These are phyloP conservation scores for Mycena maculata DNA, from an alignment of 768 basidiomycete genomes.

Conservation along the genomic window DNA sequence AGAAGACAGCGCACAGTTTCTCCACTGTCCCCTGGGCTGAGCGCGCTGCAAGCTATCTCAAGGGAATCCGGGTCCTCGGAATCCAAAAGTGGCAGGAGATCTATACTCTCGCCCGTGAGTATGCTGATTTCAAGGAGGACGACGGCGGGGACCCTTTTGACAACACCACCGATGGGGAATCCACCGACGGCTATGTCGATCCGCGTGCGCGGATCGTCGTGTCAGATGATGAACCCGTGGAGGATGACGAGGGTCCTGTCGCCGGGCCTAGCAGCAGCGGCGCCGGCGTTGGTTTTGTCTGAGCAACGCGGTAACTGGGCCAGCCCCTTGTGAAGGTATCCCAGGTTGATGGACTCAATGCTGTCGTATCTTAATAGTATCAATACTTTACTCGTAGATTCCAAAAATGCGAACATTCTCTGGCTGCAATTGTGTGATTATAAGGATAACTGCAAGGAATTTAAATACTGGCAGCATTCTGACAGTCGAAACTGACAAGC, in stretches of 20 bases:
- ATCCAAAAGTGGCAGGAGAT: constrained; percentile 11
- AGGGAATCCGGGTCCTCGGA: neutral
- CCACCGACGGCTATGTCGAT: neutral
- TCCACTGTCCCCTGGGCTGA: constrained; percentile 6
- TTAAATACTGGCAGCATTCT: too few species aligned
- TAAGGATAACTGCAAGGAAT: too few species aligned
- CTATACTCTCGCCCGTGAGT: neutral
- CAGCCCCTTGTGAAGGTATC: too few species aligned
- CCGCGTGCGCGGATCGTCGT: constrained; percentile 4
- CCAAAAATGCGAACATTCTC: too few species aligned
- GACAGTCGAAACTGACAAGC: too few species aligned
- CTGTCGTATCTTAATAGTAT: too few species aligned
- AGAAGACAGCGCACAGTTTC: neutral
- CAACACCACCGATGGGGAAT: neutral
- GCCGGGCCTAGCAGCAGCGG: neutral
- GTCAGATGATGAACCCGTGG: neutral
- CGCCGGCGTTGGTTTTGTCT: too few species aligned
- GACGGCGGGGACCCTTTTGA: neutral
- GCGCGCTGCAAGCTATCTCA: neutral
- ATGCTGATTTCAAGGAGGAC: neutral
- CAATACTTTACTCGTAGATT: too few species aligned
- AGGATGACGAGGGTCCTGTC: neutral
- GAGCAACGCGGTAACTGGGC: too few species aligned
- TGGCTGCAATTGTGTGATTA: too few species aligned
- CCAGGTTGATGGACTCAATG: too few species aligned